Percentiles rank a stretch among this genome's conserved stretches.
These are phyloP conservation scores for Passiflora organensis DNA, from an alignment of 345 rosid species.

Conservation along the genomic window DNA sequence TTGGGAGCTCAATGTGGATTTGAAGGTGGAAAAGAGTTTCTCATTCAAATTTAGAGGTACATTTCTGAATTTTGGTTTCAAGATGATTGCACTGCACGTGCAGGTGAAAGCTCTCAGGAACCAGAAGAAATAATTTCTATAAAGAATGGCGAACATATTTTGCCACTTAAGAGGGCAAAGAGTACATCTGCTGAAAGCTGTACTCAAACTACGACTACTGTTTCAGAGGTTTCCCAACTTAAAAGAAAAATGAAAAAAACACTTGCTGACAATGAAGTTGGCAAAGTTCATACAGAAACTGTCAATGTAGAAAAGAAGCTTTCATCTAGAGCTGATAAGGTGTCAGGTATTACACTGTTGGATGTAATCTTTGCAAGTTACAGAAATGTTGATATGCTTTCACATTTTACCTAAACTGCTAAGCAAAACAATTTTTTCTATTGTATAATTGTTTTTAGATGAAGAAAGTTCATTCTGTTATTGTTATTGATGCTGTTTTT, in stretches of 20 bases:
- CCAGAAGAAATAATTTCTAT: constrained; percentile 24
- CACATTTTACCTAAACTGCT: neutral
- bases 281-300: constrained; percentile 23
- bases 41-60: neutral
- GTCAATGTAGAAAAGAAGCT: constrained; percentile 28
- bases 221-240: constrained; percentile 33
- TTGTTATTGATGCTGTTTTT: constrained; percentile 23
- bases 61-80: constrained; percentile 7
- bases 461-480: constrained; percentile 29
- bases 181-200: constrained; percentile 18
- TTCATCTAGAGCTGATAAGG: constrained; percentile 28
- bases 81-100: constrained; percentile 12
- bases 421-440: neutral
- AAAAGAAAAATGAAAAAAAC: constrained; percentile 40
- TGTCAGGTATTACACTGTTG: constrained; percentile 23
- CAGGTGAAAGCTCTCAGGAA: constrained; percentile 41
- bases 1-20: neutral
- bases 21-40: neutral
- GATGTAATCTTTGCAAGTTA: neutral
- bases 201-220: constrained; percentile 19
- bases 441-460: constrained; percentile 25
- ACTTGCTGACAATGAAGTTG: constrained; percentile 9
- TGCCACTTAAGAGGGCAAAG: constrained; percentile 23
- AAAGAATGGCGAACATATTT: constrained; percentile 21
- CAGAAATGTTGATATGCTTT: neutral